These are phyloP conservation scores for Hondaea fermentalgiana DNA, from an alignment of 108 stramenopile genomes.

Conservation along the genomic window DNA sequence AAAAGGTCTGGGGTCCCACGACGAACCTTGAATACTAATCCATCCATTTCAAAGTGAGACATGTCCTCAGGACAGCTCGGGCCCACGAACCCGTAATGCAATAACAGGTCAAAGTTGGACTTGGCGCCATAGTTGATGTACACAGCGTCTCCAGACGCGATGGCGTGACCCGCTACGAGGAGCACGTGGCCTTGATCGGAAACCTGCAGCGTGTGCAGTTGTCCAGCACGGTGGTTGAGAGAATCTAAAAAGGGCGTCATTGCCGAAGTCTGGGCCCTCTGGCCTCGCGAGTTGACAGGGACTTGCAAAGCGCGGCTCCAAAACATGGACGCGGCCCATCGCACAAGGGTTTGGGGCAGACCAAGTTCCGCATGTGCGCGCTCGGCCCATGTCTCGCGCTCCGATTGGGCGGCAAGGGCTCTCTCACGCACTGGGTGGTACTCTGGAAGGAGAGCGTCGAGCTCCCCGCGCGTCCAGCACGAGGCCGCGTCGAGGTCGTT, in stretches of 20 bases:
- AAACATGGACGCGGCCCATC: background rate
- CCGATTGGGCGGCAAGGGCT: background rate
- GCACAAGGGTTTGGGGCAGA: background rate
- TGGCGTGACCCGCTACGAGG: background rate
- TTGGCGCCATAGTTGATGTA: constrained; percentile 20
- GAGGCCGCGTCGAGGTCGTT: background rate
- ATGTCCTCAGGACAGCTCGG: background rate
- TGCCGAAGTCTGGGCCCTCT: background rate
- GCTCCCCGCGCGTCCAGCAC: background rate
- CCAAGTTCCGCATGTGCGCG: background rate
- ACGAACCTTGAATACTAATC: background rate
- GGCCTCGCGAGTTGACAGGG: background rate
- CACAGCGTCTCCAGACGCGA: background rate
- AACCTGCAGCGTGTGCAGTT: background rate
- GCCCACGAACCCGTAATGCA: background rate
- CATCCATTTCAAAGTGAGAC: background rate
- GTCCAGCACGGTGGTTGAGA: background rate
- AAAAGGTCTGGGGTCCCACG: background rate
- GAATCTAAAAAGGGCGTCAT: background rate
- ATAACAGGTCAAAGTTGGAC: background rate
- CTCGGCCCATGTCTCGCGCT: background rate
- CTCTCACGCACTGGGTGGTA: background rate
- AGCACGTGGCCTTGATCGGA: background rate
- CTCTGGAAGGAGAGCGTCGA: background rate
- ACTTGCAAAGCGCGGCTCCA: background rate